phyloP scores from a whole-genome alignment of 306 rosid genomes.

The Bauhinia variegata region DNA sequence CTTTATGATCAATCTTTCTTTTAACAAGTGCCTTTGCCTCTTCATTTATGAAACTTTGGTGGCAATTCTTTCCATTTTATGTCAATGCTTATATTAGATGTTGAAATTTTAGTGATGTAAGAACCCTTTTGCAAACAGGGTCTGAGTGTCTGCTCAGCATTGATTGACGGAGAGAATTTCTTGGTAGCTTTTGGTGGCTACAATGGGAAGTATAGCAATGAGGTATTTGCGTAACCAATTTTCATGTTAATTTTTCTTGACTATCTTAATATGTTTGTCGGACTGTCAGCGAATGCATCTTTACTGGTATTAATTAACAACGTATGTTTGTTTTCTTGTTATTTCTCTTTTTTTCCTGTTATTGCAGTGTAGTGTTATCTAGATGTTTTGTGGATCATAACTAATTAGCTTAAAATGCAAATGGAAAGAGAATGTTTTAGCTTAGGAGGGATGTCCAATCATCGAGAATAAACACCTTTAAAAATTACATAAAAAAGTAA shows the following conservation, averaged over 20 bases:
- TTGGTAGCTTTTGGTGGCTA: conserved; percentile 96
- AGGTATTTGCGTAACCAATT: conserved; percentile 54
- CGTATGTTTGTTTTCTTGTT: background rate
- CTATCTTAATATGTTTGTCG: conserved; percentile 9
- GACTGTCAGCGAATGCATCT: background rate
- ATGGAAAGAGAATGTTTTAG: background rate
- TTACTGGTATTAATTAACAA: background rate
- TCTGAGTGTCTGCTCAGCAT: conserved; percentile 68
- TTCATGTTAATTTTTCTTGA: background rate
- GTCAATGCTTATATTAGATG: conserved; percentile 20
- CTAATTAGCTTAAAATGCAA: background rate
- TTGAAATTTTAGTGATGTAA: conserved; percentile 30
- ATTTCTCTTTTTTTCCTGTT: background rate
- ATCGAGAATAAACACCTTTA: background rate
- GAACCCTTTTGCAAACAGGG: conserved; percentile 64
- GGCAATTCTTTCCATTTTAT: conserved; percentile 18
- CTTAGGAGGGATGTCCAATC: background rate
- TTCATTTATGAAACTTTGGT: conserved; percentile 9
- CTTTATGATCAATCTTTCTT: background rate
- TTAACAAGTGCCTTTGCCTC: background rate
- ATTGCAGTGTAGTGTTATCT: background rate
- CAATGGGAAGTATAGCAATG: conserved; percentile 93
- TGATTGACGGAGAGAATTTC: conserved; percentile 72
- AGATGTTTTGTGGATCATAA: background rate
- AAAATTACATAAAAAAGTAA: too few species aligned